A percentile compares a stretch with the other conserved stretches of the same genome.
phyloP scores from a whole-genome alignment of 2,329 filamentous ascomycete species.

The Beauveria varroae region DNA sequence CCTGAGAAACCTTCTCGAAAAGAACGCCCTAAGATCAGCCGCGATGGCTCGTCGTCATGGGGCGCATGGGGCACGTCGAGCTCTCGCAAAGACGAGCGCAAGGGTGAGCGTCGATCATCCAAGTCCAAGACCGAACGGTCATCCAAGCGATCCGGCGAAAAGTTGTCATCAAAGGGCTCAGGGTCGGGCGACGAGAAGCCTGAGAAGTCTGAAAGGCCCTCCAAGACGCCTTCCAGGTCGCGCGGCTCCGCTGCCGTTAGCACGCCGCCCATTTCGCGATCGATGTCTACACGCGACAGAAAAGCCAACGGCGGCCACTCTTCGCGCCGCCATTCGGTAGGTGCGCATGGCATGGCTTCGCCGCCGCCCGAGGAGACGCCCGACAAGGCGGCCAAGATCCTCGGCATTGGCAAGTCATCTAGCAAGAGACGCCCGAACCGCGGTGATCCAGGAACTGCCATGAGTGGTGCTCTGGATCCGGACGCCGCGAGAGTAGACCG shows the following conservation, averaged over 20 bases:
- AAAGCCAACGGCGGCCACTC: conserved; percentile 49
- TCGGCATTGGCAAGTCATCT: conserved; percentile 47
- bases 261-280: conserved; percentile 58
- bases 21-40: conserved; percentile 69
- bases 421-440: conserved; percentile 41
- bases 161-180: conserved; percentile 59
- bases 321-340: conserved; percentile 62
- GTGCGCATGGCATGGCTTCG: conserved; percentile 58
- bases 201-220: conserved; percentile 44
- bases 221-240: conserved; percentile 56
- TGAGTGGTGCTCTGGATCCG: conserved; percentile 35
- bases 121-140: conserved; percentile 60
- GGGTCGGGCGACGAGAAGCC: conserved; percentile 50
- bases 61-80: conserved; percentile 59
- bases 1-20: conserved; percentile 59
- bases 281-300: conserved; percentile 60
- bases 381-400: conserved; percentile 70
- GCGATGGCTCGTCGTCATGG: conserved; percentile 64
- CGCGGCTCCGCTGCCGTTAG: conserved; percentile 58
- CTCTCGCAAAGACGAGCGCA: conserved; percentile 23
- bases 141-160: conserved; percentile 46
- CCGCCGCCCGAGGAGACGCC: conserved; percentile 63
- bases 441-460: conserved; percentile 38
- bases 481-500: conserved; percentile 29
- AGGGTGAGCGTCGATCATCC: conserved; percentile 47